Percentiles rank a stretch among this genome's conserved stretches.
Evolutionary conservation across 805 yeast species (phyloP).

Genomic region (Metschnikowia peoriensis): DNA sequence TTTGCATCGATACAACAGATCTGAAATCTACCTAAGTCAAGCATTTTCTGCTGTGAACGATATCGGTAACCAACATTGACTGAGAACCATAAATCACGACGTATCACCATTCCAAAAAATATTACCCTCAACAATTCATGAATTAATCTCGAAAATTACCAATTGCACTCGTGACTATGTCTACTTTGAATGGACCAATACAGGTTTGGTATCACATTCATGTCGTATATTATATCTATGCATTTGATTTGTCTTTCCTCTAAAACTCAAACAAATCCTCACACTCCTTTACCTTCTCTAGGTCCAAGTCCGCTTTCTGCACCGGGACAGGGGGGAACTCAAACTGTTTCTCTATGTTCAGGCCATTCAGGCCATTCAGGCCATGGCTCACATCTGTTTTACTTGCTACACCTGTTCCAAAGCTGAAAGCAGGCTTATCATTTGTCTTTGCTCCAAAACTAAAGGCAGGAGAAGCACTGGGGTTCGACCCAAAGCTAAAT

Average conservation of each 20-base stretch:
- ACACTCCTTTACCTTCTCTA: conserved; percentile 26
- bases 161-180: too few relatives aligned
- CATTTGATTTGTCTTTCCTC: background rate
- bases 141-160: too few relatives aligned
- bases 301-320: conserved; percentile 21
- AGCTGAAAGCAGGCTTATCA: background rate
- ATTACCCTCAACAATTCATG: too few relatives aligned
- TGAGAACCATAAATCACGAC: too few relatives aligned
- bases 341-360: conserved; percentile 9
- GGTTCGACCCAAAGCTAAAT: background rate
- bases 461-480: conserved; percentile 1
- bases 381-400: background rate
- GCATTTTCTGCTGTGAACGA: too few relatives aligned
- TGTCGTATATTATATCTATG: conserved; percentile 8
- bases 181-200: too few relatives aligned
- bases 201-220: conserved; percentile 3
- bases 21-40: too few relatives aligned
- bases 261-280: conserved; percentile 28
- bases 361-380: background rate
- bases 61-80: too few relatives aligned
- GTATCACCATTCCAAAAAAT: too few relatives aligned
- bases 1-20: too few relatives aligned
- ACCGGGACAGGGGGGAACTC: conserved; percentile 26
- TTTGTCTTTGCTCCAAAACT: conserved; percentile 4
- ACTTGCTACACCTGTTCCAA: background rate